Base-by-base conservation (phyloP, 1,284 basidiomycete species). In the Fomitopsis schrenkii region DNA sequence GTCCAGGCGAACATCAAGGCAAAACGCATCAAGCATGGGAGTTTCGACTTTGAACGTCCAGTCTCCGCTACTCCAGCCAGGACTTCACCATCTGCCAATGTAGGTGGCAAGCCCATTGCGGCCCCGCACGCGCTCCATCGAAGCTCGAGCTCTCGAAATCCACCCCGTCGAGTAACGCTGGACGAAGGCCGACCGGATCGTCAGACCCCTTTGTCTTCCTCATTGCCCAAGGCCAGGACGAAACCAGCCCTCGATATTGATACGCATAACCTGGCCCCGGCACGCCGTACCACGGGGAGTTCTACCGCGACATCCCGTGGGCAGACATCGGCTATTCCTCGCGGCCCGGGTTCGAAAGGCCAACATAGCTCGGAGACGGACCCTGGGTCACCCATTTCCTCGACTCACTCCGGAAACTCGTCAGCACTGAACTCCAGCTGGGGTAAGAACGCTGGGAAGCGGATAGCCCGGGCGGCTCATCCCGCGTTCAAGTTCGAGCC, bases 41-140 rank as follows among this genome's bases (percentile, higher is more conserved):
- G 84, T 67, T 91, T 90, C 70, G 88, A 91, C 68, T 90, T 91
- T 66, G 89, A 91, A 72, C 77, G 85, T 42, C 73, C 73, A 7
- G 62, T 71, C 17, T 72, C 73, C 1, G 59, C 65, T 33, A 63
- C 62, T 26, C 50, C 63, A 10, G 57, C 59, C 1, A 64, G 67
- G 36, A 62, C 61, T 54, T 52, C 66, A 50, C 68, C 62, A 42
- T 50, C 48, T 30, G 61, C 68, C 54, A 66, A 60, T 59, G 62
- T 66, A 7, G 67, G 68, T 7, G 57, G 70, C 42, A 66, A 63
- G 26, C 61, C 46, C n/a, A 62, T 58, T 26, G 54, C 53, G 1
- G 57, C 42, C 12, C 63, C 57, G 7, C 61, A 62, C 28, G n/a
- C 63, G 5, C 36, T 70, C 50, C 67, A 68, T 44, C 56, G 68